Base-by-base conservation (phyloP, 2,329 filamentous ascomycete genomes). In the Aspergillus sojae region DNA sequence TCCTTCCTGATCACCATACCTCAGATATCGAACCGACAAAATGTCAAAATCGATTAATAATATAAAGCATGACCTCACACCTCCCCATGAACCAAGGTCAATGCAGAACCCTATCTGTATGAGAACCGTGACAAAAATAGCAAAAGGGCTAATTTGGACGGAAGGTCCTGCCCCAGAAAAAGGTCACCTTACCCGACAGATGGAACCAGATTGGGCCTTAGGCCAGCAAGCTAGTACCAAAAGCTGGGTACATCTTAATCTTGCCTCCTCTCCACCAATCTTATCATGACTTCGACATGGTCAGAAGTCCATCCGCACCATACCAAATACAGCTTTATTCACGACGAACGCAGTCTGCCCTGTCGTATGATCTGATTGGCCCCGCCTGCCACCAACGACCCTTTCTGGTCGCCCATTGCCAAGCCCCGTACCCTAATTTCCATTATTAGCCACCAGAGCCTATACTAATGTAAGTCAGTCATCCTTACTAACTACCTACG, bases 281-380 rank as follows among this genome's bases (percentile, higher is more conserved):
- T 54, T 54, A 54, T 53, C 50, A 19, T 53, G 28, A 53, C 30
- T 32, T n/a, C 26, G 41, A 11, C 10, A 14, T 14, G 45, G 45
- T 19, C 50, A 36, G 12, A 36, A 16, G 12, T 36, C 30, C 26
- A 32, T 32, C 19, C 26, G 14, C 28, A 32, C 52, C 11, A 39
- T 55, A 55, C 52, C 52, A 11, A 55, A 55, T 55, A 39, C 52
- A 39, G 52, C 52, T 39, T 26, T 36, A 23, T 55, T 39, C 52
- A 55, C 52, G 52, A 55, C 52, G 52, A 55, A 55, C 52, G 12
- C 34, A 23, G 39, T 16, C 11, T 4, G 4, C 32, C 34, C 52
- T 7, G 5, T 16, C n/a, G n/a, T 52, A 39, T 39, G 32, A 36
- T 55, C 21, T 39, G 30, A 55, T 55, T 55, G 52, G 52, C 34